These are phyloP conservation scores for Rhododendron griersonianum DNA, from an alignment of 148 eudicot genomes.

Conservation along the genomic window DNA sequence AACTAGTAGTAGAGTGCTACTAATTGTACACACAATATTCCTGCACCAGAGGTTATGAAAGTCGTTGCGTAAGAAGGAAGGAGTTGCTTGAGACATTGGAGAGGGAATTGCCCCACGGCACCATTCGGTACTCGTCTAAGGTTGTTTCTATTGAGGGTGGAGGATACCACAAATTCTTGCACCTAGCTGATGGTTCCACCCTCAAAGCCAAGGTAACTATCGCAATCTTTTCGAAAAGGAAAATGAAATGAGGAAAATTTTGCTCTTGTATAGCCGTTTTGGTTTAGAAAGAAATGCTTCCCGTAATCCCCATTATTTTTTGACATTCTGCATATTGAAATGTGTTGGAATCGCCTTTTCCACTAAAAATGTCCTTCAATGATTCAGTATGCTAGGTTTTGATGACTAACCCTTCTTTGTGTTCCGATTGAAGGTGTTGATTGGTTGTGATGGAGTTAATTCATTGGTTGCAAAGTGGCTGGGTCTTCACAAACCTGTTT, in stretches of 20 bases:
- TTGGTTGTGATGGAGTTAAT: conserved; percentile 57
- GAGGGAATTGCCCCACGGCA: conserved; percentile 36
- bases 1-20: neutral
- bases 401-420: neutral
- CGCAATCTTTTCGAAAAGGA: neutral
- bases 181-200: conserved; percentile 43
- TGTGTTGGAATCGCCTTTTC: neutral
- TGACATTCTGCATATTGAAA: neutral
- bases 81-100: conserved; percentile 36
- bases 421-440: conserved; percentile 27
- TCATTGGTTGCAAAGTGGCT: conserved; percentile 43
- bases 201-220: conserved; percentile 37
- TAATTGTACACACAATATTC: neutral
- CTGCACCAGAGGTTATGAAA: conserved; percentile 23
- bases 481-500: conserved; percentile 29
- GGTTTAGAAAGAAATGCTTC: neutral
- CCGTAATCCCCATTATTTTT: neutral
- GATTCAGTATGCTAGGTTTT: neutral
- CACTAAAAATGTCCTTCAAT: neutral
- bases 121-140: conserved; percentile 42
- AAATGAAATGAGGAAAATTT: neutral
- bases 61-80: conserved; percentile 44
- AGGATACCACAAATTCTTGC: conserved; percentile 31
- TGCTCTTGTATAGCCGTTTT: neutral
- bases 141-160: conserved; percentile 37